These are phyloP conservation scores for Trametes elegans DNA, from an alignment of 768 basidiomycete species.

Conservation along the genomic window DNA sequence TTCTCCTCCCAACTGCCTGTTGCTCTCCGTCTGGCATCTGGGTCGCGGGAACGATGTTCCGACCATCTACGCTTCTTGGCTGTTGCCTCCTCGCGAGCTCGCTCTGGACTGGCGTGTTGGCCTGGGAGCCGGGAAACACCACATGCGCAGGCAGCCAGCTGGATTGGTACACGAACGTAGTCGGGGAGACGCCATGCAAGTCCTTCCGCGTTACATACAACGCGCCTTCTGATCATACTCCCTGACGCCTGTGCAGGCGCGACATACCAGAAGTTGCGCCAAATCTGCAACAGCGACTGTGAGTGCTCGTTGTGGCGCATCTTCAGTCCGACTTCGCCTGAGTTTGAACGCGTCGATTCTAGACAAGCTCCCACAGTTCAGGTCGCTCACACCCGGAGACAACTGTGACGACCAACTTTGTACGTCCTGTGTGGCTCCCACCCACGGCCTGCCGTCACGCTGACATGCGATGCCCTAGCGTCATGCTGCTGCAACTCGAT, in stretches of 20 bases:
- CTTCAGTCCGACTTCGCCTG: neutral
- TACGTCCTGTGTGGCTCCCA: neutral
- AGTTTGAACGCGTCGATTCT: neutral
- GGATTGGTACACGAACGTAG: conserved; percentile 22
- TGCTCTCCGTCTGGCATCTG: neutral
- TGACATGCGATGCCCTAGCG: neutral
- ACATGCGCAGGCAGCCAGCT: conserved; percentile 16
- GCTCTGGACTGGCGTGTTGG: neutral
- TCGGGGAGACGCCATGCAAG: conserved; percentile 21
- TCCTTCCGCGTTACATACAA: neutral
- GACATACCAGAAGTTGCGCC: conserved; percentile 18
- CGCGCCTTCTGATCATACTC: neutral
- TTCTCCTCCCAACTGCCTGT: neutral
- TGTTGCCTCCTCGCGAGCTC: neutral
- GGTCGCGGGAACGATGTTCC: neutral
- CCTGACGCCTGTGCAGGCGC: neutral
- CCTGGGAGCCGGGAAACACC: conserved; percentile 11
- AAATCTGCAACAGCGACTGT: conserved; percentile 20
- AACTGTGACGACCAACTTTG: conserved; percentile 21
- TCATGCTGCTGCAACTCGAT: conserved; percentile 13
- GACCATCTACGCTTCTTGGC: neutral
- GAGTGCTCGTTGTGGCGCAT: neutral
- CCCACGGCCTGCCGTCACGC: neutral
- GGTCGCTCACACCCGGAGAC: conserved; percentile 16
- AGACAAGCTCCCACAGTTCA: conserved; percentile 13